Evolutionary conservation across 1,284 basidiomycete genomes (phyloP), one percentile per base, ranked within the genome.

Genomic region (Volvariella surrecta): DNA sequence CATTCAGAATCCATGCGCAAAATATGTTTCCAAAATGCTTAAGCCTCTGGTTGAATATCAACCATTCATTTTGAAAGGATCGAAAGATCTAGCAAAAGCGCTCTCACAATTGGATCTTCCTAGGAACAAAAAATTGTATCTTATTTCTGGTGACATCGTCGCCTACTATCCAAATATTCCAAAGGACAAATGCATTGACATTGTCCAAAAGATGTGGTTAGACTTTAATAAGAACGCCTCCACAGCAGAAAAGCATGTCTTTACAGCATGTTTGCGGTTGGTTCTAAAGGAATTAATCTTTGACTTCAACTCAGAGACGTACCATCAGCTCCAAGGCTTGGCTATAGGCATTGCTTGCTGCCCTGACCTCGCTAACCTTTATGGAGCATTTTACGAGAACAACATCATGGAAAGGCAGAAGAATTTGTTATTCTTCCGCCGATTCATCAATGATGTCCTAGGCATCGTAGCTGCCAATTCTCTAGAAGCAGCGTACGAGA

Each of bases 391-490:
- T 1, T 58, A 42, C 35, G 61, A 65, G 44, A 35, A 43, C 4
- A 22, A 47, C 16, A 11, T 22, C n/a, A 21, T 10, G 15, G 24
- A 2, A 10, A 45, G n/a, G 39, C 64, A 28, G 42, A n/a, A n/a
- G n/a, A n/a, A n/a, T n/a, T n/a, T n/a, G n/a, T n/a, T 50, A 0
- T 64, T 64, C 45, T 67, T 65, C 46, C 57, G 62, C 0, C 43
- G 63, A 2, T 68, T 62, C 45, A 64, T 68, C 48, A 63, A 67
- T 47, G 64, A 68, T 44, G 51, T 52, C 40, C 46, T 64, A 13
- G 54, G 48, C 0, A 40, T 67, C 6, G 55, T 66, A 1, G 57
- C 58, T 31, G 62, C 58, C 3, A 7, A 40, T 0, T 50, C 51
- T 22, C 51, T 50, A 41, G 30, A 48, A 3, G 53, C 58, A 34